phyloP scores from a whole-genome alignment of 2,329 filamentous ascomycete genomes.

The Metarhizium guizhouense region DNA sequence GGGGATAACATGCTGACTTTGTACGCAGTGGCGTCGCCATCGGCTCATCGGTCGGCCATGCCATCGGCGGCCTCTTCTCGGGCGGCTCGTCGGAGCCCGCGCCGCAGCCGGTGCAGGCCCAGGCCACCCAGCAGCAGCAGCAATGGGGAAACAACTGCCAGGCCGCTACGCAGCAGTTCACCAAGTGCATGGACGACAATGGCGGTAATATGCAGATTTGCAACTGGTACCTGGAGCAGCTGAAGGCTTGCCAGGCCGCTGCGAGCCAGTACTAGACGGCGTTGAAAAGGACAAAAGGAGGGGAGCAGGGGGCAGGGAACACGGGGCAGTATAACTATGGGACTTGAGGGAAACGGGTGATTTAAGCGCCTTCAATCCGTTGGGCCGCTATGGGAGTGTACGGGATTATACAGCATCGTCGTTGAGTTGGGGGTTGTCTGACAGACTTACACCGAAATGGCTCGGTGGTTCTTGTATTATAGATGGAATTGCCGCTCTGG shows the following conservation, averaged over 20 bases:
- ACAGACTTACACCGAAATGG: neutral
- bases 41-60: slow-evolving; percentile 91
- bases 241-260: slow-evolving; percentile 80
- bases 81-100: slow-evolving; percentile 56
- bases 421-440: neutral
- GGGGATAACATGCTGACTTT: neutral
- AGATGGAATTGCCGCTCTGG: slow-evolving; percentile 17
- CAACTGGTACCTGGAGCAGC: slow-evolving; percentile 95
- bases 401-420: neutral
- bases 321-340: neutral
- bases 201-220: slow-evolving; percentile 91
- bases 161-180: slow-evolving; percentile 75
- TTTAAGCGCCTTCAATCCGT: too few species aligned
- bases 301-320: neutral
- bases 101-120: slow-evolving; percentile 37
- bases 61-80: slow-evolving; percentile 79
- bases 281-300: neutral
- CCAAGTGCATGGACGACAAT: slow-evolving; percentile 94
- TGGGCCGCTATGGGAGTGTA: neutral
- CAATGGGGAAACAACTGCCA: slow-evolving; percentile 59
- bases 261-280: slow-evolving; percentile 56
- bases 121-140: slow-evolving; percentile 42
- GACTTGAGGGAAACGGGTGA: too few species aligned
- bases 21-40: slow-evolving; percentile 79
- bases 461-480: slow-evolving; percentile 11